Evolutionary conservation across 1,284 basidiomycete species (phyloP).

Genomic region (Boletus sp.): DNA sequence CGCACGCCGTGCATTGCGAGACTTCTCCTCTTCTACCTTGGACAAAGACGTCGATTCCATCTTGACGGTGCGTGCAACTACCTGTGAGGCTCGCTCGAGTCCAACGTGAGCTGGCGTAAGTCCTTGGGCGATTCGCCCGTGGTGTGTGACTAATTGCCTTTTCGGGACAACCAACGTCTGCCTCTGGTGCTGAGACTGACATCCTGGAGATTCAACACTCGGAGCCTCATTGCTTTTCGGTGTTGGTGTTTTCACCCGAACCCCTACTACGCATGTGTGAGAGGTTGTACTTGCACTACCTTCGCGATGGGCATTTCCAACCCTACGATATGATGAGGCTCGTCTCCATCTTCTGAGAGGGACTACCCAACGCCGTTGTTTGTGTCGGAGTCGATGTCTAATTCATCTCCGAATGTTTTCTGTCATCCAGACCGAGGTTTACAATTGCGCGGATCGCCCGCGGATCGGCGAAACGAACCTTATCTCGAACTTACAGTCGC

Average conservation of each 20-base stretch:
- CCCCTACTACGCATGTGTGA: neutral
- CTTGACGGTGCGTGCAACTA: neutral
- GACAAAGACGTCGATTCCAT: slow-evolving; percentile 25
- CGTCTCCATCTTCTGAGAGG: neutral
- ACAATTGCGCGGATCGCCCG: slow-evolving; percentile 27
- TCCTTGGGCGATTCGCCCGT: slow-evolving; percentile 12
- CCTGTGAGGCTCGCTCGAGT: neutral
- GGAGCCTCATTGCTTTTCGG: too few species aligned
- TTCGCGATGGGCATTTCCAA: neutral
- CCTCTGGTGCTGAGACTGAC: too few species aligned
- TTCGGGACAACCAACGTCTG: slow-evolving; percentile 15
- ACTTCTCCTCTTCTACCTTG: slow-evolving; percentile 60
- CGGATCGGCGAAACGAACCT: slow-evolving; percentile 22
- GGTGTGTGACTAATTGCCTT: slow-evolving; percentile 26
- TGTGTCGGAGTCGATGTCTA: slow-evolving; percentile 25
- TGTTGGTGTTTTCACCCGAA: neutral
- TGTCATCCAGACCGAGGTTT: slow-evolving; percentile 20
- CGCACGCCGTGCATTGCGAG: slow-evolving; percentile 50
- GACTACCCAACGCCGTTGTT: neutral
- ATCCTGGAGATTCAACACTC: too few species aligned
- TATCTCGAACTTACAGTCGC: too few species aligned
- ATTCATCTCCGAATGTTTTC: slow-evolving; percentile 31
- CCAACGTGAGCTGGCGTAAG: slow-evolving; percentile 5
- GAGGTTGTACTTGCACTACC: neutral
- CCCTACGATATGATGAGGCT: neutral